phyloP scores from a whole-genome alignment of 1,139 yeast genomes.

The Lodderomyces jiufengensis region DNA sequence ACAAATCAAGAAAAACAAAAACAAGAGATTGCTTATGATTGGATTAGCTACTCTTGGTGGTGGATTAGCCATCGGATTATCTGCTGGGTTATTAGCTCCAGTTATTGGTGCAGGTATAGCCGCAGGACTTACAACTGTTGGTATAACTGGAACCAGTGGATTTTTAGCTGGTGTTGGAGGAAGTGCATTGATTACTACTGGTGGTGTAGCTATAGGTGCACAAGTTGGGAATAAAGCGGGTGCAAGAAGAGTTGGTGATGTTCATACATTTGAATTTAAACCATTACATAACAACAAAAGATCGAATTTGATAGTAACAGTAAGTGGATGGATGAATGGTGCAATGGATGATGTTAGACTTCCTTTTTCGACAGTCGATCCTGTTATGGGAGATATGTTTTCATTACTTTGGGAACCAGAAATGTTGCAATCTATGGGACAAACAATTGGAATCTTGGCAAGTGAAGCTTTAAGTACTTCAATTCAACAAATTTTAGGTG shows the following conservation, averaged over 20 bases:
- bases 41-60: conserved; percentile 98
- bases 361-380: conserved; percentile 95
- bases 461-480: conserved; percentile 91
- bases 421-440: conserved; percentile 93
- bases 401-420: conserved; percentile 98
- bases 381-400: conserved; percentile 94
- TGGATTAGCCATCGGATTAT: conserved; percentile 85
- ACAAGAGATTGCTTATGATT: conserved; percentile 75
- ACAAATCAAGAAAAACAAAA: conserved; percentile 61
- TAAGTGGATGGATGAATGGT: conserved; percentile 98
- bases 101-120: conserved; percentile 98
- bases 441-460: conserved; percentile 88
- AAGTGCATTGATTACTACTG: conserved; percentile 87
- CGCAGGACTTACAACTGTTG: conserved; percentile 93
- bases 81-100: conserved; percentile 95
- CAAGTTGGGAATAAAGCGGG: conserved; percentile 85
- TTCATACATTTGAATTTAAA: conserved; percentile 86
- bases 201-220: conserved; percentile 91
- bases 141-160: conserved; percentile 87
- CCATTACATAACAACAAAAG: conserved; percentile 91
- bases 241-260: conserved; percentile 83
- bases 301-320: conserved; percentile 82
- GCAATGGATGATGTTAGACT: conserved; percentile 92
- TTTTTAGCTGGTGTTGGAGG: conserved; percentile 98
- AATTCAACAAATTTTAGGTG: conserved; percentile 91